A percentile compares a stretch with the other conserved stretches of the same genome.
phyloP scores from a whole-genome alignment of 2,329 filamentous ascomycete species.

The Cryphonectria carpinicola region DNA sequence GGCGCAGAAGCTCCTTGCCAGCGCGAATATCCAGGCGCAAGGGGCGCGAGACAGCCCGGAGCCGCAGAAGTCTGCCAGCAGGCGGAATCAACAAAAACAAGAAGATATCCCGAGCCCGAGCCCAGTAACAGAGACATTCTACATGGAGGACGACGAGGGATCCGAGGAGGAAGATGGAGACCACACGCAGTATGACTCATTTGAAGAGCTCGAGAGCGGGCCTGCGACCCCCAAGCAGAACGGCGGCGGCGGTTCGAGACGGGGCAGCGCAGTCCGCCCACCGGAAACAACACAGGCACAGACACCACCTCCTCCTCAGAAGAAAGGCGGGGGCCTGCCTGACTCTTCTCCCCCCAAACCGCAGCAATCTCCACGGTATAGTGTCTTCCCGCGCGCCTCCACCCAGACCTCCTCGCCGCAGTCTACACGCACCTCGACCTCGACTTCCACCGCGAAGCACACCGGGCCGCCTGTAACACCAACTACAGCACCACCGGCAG shows the following conservation, averaged over 20 bases:
- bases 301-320: background rate
- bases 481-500: background rate
- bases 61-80: background rate
- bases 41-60: background rate
- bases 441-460: background rate
- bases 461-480: background rate
- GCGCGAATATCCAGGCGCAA: background rate
- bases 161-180: conserved; percentile 23
- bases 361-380: conserved; percentile 17
- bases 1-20: conserved; percentile 23
- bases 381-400: conserved; percentile 13
- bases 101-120: conserved; percentile 18
- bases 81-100: background rate
- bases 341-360: conserved; percentile 11
- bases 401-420: background rate
- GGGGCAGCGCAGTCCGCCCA: conserved; percentile 23
- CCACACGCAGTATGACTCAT: conserved; percentile 23
- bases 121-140: conserved; percentile 27
- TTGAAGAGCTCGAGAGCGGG: conserved; percentile 23
- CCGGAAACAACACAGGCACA: conserved; percentile 5
- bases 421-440: background rate
- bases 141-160: conserved; percentile 27
- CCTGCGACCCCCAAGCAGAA: conserved; percentile 22
- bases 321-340: background rate
- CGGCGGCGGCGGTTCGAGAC: background rate